A percentile compares a stretch with the other conserved stretches of the same genome.
phyloP scores from a whole-genome alignment of 2,329 filamentous ascomycete species.

The Sclerotinia spermophila region DNA sequence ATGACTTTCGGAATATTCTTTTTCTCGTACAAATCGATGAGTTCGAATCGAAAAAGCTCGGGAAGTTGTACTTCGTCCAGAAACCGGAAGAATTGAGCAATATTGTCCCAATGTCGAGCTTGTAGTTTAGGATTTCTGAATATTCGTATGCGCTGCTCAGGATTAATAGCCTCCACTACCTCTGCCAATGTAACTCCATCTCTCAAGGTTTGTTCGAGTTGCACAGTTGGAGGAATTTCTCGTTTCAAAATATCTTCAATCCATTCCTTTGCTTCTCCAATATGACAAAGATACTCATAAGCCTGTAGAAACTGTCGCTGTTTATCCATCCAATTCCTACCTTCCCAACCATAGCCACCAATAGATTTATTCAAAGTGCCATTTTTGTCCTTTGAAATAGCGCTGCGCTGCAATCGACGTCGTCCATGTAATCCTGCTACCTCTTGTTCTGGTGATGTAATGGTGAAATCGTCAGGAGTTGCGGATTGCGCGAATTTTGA shows the following conservation, averaged over 20 bases:
- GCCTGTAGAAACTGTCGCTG: slow-evolving; percentile 94
- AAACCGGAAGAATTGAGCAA: slow-evolving; percentile 92
- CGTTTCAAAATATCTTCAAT: slow-evolving; percentile 88
- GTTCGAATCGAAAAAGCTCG: slow-evolving; percentile 92
- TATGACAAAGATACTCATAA: slow-evolving; percentile 98
- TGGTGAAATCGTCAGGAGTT: slow-evolving; percentile 73
- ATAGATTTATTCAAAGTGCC: slow-evolving; percentile 45
- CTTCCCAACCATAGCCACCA: slow-evolving; percentile 67
- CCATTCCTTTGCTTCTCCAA: slow-evolving; percentile 98
- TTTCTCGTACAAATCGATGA: slow-evolving; percentile 98
- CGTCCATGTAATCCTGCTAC: slow-evolving; percentile 85
- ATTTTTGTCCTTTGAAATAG: slow-evolving; percentile 37
- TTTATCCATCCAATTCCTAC: slow-evolving; percentile 97
- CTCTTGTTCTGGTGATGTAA: slow-evolving; percentile 74
- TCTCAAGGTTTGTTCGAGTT: slow-evolving; percentile 86
- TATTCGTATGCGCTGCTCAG: slow-evolving; percentile 71
- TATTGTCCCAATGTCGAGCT: slow-evolving; percentile 96
- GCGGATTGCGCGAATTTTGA: slow-evolving; percentile 77
- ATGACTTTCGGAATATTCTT: slow-evolving; percentile 99
- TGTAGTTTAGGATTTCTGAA: slow-evolving; percentile 83
- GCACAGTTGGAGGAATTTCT: slow-evolving; percentile 84
- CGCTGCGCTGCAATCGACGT: slow-evolving; percentile 71
- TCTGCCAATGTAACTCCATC: slow-evolving; percentile 94
- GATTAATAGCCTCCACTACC: slow-evolving; percentile 84
- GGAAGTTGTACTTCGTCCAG: slow-evolving; percentile 88